Evolutionary conservation across 306 rosid genomes (phyloP), one percentile per base, ranked within the genome.

Genomic region (Vigna hirtella): DNA sequence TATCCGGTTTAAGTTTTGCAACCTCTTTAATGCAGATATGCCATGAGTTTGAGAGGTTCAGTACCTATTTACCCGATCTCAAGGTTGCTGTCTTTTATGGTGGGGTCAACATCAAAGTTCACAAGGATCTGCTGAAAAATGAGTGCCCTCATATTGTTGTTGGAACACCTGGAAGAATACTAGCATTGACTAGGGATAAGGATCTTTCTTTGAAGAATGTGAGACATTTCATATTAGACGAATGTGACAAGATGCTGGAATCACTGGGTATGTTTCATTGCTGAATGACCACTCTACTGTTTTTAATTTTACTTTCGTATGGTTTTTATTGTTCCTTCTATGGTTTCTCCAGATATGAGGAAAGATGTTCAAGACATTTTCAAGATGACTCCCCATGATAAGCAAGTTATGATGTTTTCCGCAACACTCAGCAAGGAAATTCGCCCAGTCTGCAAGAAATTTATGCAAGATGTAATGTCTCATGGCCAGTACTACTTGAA

Each of bases 401-500:
- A 95, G 86, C 99, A 95, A 88, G 99, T 95, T 42, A 95, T 95
- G 99, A 95, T 95, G 99, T 95, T 95, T 74, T 95, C 99, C 65
- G 99, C 99, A 59, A 95, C 99, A 32, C 97, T 95, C 70, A 95
- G 98, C 98, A 95, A 95, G 88, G 99, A 95, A 74, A 95, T 95
- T 73, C 99, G 99, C 16, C 99, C 99, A 20, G 98, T 95, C 87
- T 95, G 99, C 98, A 93, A 95, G 89, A 95, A 93, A 79, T 95
- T 95, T 77, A 95, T 95, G 99, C 99, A 95, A 95, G 99, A 95
- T 89, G 99, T 95, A 95, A 95, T 93, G 90, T 93, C 74, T 88
- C 87, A 84, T 92, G 92, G 93, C 97, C 92, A 90, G 89, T 84
- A 68, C 87, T 89, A 86, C 94, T 94, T 82, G 90, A 83, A 94